Conservation (phyloP, 2,329 filamentous ascomycete species). For the Shiraia sp. region DNA sequence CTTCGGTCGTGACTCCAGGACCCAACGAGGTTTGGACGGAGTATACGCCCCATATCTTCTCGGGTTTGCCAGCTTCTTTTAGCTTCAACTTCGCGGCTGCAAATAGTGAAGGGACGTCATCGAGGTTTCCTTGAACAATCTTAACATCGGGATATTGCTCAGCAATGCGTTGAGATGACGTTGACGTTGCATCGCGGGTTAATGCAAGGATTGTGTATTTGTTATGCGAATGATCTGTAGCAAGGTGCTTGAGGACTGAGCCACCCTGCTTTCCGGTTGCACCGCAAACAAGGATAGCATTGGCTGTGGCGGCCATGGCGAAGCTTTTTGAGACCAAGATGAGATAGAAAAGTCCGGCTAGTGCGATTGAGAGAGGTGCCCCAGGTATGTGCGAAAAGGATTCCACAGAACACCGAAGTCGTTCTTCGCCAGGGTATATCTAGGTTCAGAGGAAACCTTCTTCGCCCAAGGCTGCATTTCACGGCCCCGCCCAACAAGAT, state of each 20-base stretch:
- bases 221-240: conserved; percentile 36
- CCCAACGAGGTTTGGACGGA: conserved; percentile 60
- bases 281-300: conserved; percentile 50
- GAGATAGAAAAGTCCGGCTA: neutral
- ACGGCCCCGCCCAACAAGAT: too few species aligned
- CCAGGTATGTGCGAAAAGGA: too few species aligned
- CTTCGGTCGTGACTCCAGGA: conserved; percentile 45
- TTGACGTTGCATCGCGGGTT: conserved; percentile 60
- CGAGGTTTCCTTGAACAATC: conserved; percentile 62
- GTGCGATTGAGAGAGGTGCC: neutral
- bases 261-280: conserved; percentile 55
- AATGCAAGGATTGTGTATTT: conserved; percentile 61
- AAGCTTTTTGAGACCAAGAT: conserved; percentile 10
- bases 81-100: conserved; percentile 45
- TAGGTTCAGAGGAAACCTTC: too few species aligned
- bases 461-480: too few species aligned
- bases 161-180: conserved; percentile 54
- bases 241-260: conserved; percentile 48
- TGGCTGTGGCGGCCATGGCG: conserved; percentile 37
- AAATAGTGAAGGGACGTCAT: conserved; percentile 57
- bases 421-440: too few species aligned
- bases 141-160: conserved; percentile 54
- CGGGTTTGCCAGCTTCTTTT: conserved; percentile 36
- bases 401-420: too few species aligned
- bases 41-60: conserved; percentile 62